Evolutionary conservation across 1,139 yeast species (phyloP).

Genomic region (Yamadazyma atlantica): DNA sequence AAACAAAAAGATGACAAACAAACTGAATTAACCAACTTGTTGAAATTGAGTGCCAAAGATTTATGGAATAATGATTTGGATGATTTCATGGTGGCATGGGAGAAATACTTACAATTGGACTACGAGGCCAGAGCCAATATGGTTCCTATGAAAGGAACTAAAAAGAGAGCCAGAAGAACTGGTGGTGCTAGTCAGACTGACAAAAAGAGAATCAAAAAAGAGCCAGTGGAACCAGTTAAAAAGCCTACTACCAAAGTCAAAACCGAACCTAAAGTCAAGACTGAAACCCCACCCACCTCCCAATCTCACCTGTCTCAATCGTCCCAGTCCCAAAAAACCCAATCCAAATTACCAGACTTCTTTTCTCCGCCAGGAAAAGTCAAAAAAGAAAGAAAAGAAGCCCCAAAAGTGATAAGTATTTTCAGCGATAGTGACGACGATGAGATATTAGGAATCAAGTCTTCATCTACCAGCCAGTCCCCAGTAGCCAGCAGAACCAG

Average conservation of each 20-base stretch:
- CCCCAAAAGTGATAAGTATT: conserved; percentile 13
- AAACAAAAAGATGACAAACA: conserved; percentile 73
- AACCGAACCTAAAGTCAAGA: conserved; percentile 6
- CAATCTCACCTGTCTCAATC: background rate
- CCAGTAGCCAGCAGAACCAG: conserved; percentile 3
- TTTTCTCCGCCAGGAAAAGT: conserved; percentile 12
- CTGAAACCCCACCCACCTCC: conserved; percentile 4
- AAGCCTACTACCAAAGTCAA: conserved; percentile 13
- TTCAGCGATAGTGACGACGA: conserved; percentile 40
- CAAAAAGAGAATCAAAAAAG: conserved; percentile 15
- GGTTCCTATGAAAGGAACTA: conserved; percentile 28
- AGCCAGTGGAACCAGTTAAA: conserved; percentile 8
- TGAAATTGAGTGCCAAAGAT: conserved; percentile 78
- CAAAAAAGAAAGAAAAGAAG: conserved; percentile 7
- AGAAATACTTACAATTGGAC: conserved; percentile 50
- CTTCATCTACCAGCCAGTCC: conserved; percentile 9
- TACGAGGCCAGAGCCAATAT: conserved; percentile 29
- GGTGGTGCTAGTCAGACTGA: conserved; percentile 12
- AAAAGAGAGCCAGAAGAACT: conserved; percentile 27
- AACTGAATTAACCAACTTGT: conserved; percentile 63
- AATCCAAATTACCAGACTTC: conserved; percentile 13
- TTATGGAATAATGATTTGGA: conserved; percentile 86
- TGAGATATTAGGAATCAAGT: conserved; percentile 20
- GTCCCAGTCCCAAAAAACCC: conserved; percentile 3
- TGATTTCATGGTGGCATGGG: conserved; percentile 65